phyloP scores from a whole-genome alignment of 352 stramenopile genomes.

The Globisporangium takayamanum region DNA sequence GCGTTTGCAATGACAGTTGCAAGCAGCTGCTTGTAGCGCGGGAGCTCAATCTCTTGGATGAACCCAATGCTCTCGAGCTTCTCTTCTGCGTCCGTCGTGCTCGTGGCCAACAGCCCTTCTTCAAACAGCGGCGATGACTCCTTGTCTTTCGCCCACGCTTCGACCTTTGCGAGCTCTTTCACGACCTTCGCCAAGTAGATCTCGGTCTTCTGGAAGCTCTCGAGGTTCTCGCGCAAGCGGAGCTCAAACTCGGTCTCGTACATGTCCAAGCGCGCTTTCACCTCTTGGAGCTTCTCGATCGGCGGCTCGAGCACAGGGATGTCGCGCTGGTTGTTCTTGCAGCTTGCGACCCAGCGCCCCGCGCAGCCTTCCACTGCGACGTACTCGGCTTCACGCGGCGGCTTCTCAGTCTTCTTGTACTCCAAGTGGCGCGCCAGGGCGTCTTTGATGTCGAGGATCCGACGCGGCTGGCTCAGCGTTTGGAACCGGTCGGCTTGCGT shows the following conservation, averaged over 20 bases:
- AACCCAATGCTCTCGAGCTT: constrained; percentile 82
- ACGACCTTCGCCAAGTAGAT: constrained; percentile 77
- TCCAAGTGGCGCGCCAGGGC: constrained; percentile 59
- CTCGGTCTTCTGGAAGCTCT: constrained; percentile 82
- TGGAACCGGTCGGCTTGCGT: constrained; percentile 70
- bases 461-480: constrained; percentile 54
- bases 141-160: constrained; percentile 78
- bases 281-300: constrained; percentile 74
- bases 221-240: constrained; percentile 63
- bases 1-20: constrained; percentile 58
- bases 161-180: constrained; percentile 83
- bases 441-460: constrained; percentile 65
- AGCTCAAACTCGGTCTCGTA: constrained; percentile 67
- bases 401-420: constrained; percentile 87
- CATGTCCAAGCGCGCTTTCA: constrained; percentile 62
- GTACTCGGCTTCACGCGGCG: constrained; percentile 72
- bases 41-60: constrained; percentile 75
- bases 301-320: constrained; percentile 63
- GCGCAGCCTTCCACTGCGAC: constrained; percentile 74
- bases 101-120: constrained; percentile 43
- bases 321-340: constrained; percentile 82
- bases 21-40: constrained; percentile 77
- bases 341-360: constrained; percentile 78
- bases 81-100: constrained; percentile 66
- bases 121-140: constrained; percentile 64